These are phyloP conservation scores for Phytopythium aichiense DNA, from an alignment of 352 stramenopile species.

Conservation along the genomic window DNA sequence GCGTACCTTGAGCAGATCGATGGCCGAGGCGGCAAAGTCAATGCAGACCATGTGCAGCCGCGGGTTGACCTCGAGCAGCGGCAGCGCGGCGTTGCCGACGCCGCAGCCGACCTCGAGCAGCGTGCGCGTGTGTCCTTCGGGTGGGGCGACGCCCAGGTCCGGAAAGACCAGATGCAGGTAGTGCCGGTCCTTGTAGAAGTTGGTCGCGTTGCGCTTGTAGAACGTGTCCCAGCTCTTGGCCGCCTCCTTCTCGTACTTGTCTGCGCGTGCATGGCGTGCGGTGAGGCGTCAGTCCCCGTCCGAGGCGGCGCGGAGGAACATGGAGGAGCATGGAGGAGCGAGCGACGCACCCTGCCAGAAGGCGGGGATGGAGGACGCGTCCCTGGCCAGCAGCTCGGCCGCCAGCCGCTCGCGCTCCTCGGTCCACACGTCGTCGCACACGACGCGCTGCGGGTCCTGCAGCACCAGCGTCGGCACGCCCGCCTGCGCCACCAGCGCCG, in stretches of 20 bases:
- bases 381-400: conserved; percentile 56
- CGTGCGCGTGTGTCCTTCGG: conserved; percentile 41
- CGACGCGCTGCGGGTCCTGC: conserved; percentile 52
- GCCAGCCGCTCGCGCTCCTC: conserved; percentile 72
- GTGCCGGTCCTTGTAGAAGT: conserved; percentile 96
- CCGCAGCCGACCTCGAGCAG: conserved; percentile 94
- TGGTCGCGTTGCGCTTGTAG: conserved; percentile 91
- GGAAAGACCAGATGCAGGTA: conserved; percentile 93
- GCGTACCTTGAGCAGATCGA: conserved; percentile 88
- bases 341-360: conserved; percentile 69
- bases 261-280: conserved; percentile 10
- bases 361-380: conserved; percentile 70
- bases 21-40: conserved; percentile 91
- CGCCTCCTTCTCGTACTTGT: conserved; percentile 82
- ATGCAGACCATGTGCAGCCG: conserved; percentile 87
- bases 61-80: conserved; percentile 90
- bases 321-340: neutral
- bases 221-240: conserved; percentile 93
- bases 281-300: neutral
- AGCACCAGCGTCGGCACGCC: conserved; percentile 65
- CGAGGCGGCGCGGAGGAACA: too few relatives aligned
- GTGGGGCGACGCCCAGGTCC: conserved; percentile 61
- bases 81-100: conserved; percentile 93
- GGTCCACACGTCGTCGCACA: conserved; percentile 83
- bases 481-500: conserved; percentile 73